Base-by-base conservation (phyloP, 495 filamentous ascomycete species). In the Trypethelium eluteriae region DNA sequence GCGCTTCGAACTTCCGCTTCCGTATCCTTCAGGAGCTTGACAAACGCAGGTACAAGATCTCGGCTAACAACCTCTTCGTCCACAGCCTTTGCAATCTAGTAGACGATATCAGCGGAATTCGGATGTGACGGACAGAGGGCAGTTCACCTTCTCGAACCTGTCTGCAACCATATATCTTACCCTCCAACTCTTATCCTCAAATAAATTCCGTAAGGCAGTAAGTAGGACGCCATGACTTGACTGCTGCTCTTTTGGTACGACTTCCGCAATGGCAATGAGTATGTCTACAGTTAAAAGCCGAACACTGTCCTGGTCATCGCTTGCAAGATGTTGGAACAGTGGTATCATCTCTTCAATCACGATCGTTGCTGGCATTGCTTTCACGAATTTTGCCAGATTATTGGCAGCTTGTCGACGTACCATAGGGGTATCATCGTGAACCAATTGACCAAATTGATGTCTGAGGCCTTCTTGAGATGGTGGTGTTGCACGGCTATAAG, bases 111-210 rank as follows among this genome's bases (percentile, higher is more conserved):
- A 64, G 59, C 35, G 38, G 14, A n/a, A 49, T 59, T 11, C 18
- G 14, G 5, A 39, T 12, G 53, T 25, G 25, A 25, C 25, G 25
- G 25, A 25, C 25, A 25, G 25, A 25, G 25, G 25, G 25, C 25
- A 25, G 62, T 74, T 49, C 74, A 93, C 93, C 90, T 98, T 98
- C 77, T 98, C 94, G 73, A 96, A 98, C 78, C 92, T 84, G 77
- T 98, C 94, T 38, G 95, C 94, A 67, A 98, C 95, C 95, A 98
- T 98, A 76, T 98, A 98, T 75, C 94, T 84, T 62, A 98, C 94
- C 71, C 94, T 86, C 94, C 94, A 98, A 79, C 95, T 97, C 83
- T 97, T 97, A 76, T 98, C 94, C 74, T 96, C 93, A 78, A 98
- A 96, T 69, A 98, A 79, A 78, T 82, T 94, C 70, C 94, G 88